These are phyloP conservation scores for Fusarium sp. DNA, from an alignment of 2,329 filamentous ascomycete species.

Conservation along the genomic window DNA sequence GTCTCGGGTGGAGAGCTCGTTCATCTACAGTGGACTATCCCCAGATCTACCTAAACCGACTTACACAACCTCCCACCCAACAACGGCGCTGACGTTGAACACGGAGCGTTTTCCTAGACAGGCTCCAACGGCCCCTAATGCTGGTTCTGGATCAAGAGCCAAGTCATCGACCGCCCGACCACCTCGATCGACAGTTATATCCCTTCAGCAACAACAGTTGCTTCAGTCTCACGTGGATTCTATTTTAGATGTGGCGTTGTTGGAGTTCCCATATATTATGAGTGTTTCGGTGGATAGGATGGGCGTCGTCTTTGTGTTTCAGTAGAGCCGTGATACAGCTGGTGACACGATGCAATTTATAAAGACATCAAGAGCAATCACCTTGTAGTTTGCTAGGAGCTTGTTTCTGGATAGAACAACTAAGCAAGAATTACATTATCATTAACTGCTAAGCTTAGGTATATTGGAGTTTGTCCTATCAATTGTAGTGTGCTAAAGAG, in stretches of 20 bases:
- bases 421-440: not conserved
- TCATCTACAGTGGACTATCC: conserved; percentile 81
- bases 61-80: conserved; percentile 72
- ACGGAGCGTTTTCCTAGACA: conserved; percentile 66
- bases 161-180: conserved; percentile 54
- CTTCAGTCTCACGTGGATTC: conserved; percentile 87
- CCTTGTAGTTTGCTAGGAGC: conserved; percentile 13
- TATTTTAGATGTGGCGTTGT: conserved; percentile 85
- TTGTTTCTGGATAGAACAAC: conserved; percentile 14
- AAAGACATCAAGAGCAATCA: conserved; percentile 9
- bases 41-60: conserved; percentile 76
- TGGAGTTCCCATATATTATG: conserved; percentile 93
- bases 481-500: not conserved
- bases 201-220: conserved; percentile 85
- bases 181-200: conserved; percentile 84
- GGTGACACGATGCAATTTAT: conserved; percentile 4
- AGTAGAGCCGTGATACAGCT: conserved; percentile 46
- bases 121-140: conserved; percentile 45
- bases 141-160: conserved; percentile 44
- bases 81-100: conserved; percentile 70
- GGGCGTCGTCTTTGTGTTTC: conserved; percentile 87
- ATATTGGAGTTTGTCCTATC: not conserved
- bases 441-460: not conserved
- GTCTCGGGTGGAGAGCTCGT: conserved; percentile 77
- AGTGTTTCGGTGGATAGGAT: conserved; percentile 88